Evolutionary conservation across 2,329 filamentous ascomycete species (phyloP).

Genomic region (Thelonectria olida): DNA sequence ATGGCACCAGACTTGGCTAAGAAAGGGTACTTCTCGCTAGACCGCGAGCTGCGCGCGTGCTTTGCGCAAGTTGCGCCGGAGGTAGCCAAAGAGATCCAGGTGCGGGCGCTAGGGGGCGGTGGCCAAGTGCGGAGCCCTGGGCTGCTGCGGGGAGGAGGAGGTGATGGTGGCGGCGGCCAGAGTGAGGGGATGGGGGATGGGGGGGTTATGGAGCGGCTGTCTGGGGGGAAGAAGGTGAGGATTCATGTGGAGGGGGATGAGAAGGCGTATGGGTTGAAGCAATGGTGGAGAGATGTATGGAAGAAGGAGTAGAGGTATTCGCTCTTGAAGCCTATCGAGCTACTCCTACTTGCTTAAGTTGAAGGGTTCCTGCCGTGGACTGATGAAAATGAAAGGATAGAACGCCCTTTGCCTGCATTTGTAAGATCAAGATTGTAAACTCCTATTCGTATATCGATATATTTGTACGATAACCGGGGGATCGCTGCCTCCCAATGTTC

Average conservation of each 20-base stretch:
- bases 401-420: background rate
- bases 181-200: constrained; percentile 46
- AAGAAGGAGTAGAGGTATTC: constrained; percentile 35
- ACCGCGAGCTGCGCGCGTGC: constrained; percentile 82
- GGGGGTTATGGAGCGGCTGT: constrained; percentile 70
- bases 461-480: background rate
- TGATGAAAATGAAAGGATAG: background rate
- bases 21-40: constrained; percentile 88
- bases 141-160: constrained; percentile 22
- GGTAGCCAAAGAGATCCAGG: constrained; percentile 76
- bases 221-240: constrained; percentile 58
- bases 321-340: background rate
- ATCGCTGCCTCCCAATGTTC: background rate
- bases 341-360: too few relatives aligned
- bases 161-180: constrained; percentile 42
- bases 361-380: background rate
- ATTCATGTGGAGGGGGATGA: constrained; percentile 78
- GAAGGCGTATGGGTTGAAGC: constrained; percentile 83
- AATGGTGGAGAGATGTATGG: constrained; percentile 90
- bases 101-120: constrained; percentile 62
- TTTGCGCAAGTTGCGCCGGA: constrained; percentile 87
- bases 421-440: background rate
- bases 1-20: constrained; percentile 93
- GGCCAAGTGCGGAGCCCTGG: constrained; percentile 48
- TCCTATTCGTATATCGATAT: background rate